Evolutionary conservation across 139 green algal genomes (phyloP).

Genomic region (Parachlorella kessleri): DNA sequence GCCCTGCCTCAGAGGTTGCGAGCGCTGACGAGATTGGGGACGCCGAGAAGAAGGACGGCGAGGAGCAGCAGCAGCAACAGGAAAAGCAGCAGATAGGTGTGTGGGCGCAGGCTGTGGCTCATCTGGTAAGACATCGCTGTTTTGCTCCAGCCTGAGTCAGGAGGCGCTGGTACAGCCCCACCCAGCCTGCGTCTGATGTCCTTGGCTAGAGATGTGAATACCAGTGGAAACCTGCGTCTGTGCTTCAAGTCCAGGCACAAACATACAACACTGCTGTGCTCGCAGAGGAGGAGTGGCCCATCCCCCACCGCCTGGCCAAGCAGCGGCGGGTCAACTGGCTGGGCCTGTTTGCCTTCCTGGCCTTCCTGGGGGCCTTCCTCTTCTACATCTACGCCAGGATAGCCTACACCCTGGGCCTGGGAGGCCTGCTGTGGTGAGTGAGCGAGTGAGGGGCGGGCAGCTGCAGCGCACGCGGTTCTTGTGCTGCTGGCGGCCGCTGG

Average conservation of each 20-base stretch:
- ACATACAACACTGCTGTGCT: too few relatives aligned
- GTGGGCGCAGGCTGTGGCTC: neutral
- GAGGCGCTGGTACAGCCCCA: too few relatives aligned
- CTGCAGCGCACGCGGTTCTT: too few relatives aligned
- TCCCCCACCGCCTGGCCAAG: constrained; percentile 39
- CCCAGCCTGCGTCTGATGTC: too few relatives aligned
- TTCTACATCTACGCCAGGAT: constrained; percentile 58
- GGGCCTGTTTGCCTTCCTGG: constrained; percentile 35
- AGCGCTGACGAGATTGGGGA: constrained; percentile 2
- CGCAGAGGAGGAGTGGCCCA: neutral
- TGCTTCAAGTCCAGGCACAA: too few relatives aligned
- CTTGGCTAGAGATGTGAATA: too few relatives aligned
- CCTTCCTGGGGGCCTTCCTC: constrained; percentile 47
- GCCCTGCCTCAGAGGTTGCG: neutral
- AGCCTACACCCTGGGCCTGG: constrained; percentile 59
- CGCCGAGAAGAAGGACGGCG: neutral
- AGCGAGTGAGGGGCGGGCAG: neutral
- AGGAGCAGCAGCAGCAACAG: neutral
- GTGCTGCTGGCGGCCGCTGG: neutral
- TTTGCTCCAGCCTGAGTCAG: too few relatives aligned
- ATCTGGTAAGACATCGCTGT: too few relatives aligned
- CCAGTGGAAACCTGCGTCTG: too few relatives aligned
- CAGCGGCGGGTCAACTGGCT: constrained; percentile 41
- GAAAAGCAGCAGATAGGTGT: neutral
- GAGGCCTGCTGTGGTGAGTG: constrained; percentile 40